Base-by-base conservation (phyloP, 225 moss, liverwort and hornwort genomes). In the Pleurozium schreberi region DNA sequence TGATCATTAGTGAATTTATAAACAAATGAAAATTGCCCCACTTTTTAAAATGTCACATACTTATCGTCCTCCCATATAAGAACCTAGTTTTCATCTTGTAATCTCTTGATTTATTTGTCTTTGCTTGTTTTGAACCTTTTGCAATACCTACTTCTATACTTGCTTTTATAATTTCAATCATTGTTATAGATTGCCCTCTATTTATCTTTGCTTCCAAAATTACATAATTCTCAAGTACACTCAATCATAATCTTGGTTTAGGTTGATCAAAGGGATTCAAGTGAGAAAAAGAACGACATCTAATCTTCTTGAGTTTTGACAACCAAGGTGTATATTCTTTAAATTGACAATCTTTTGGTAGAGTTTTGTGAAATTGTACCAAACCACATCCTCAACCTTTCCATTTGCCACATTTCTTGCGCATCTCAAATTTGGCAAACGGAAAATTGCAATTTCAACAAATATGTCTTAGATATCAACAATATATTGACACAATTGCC, bases 161-260 rank as follows among this genome's bases (percentile, higher is more conserved):
- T n/a, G n/a, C n/a, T n/a, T n/a, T n/a, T n/a, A n/a, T n/a, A n/a
- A n/a, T n/a, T n/a, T n/a, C n/a, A n/a, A n/a, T n/a, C n/a, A n/a
- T n/a, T n/a, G n/a, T n/a, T n/a, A n/a, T n/a, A n/a, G n/a, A n/a
- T n/a, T n/a, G n/a, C n/a, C n/a, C n/a, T n/a, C n/a, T n/a, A n/a
- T n/a, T n/a, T n/a, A n/a, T n/a, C n/a, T n/a, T n/a, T n/a, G n/a
- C n/a, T n/a, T n/a, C n/a, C n/a, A n/a, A n/a, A n/a, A n/a, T 78
- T n/a, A 57, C 11, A 17, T 26, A 16, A 57, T 78, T n/a, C 14
- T 34, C 2, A 0, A 76, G 34, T 3, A 0, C 5, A 36, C 1
- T 12, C 2, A 34, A 2, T 22, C 52, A 22, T 76, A 14, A 36
- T 76, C 13, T 36, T 52, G 8, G 21, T 52, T 73, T 28, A 0